These are phyloP conservation scores for Lavandula angustifolia DNA, from an alignment of 257 asterid genomes.

Conservation along the genomic window DNA sequence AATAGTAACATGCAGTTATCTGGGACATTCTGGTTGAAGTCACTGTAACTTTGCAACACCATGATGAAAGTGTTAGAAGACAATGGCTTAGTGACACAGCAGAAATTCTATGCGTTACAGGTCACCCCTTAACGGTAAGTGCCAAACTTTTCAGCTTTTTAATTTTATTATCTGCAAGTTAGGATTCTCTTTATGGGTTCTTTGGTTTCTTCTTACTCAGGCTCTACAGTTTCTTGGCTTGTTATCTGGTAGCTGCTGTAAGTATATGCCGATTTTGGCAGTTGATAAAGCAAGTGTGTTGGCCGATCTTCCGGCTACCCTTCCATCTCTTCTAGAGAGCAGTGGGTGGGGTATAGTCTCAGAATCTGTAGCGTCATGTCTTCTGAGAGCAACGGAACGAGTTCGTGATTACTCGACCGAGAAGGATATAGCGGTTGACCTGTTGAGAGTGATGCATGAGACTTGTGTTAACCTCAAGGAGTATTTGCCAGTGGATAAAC, in stretches of 20 bases:
- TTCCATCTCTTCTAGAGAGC: slow-evolving; percentile 57
- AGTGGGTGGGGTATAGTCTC: slow-evolving; percentile 54
- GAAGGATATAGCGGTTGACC: slow-evolving; percentile 42
- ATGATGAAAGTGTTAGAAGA: slow-evolving; percentile 59
- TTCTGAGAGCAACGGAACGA: slow-evolving; percentile 60
- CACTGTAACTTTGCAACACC: slow-evolving; percentile 58
- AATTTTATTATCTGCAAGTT: no score
- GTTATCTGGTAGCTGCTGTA: slow-evolving; percentile 74
- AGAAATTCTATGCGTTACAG: slow-evolving; percentile 71
- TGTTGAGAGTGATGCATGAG: slow-evolving; percentile 61
- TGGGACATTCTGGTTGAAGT: slow-evolving; percentile 83
- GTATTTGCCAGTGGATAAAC: slow-evolving; percentile 65
- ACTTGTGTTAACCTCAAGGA: slow-evolving; percentile 59
- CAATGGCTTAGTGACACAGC: slow-evolving; percentile 84
- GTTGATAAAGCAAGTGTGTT: slow-evolving; percentile 57
- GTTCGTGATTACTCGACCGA: slow-evolving; percentile 57
- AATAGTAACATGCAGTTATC: slow-evolving; percentile 50
- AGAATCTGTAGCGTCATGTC: slow-evolving; percentile 54
- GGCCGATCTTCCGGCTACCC: slow-evolving; percentile 75
- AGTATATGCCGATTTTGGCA: slow-evolving; percentile 69
- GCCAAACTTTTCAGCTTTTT: slow-evolving; percentile 9
- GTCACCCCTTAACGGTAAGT: slow-evolving; percentile 89
- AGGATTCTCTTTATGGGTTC: background rate
- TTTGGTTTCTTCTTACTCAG: slow-evolving; percentile 42
- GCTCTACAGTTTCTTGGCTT: slow-evolving; percentile 78